A percentile compares a stretch with the other conserved stretches of the same genome.
These are phyloP conservation scores for Thelonectria blattea DNA, from an alignment of 2,329 filamentous ascomycete species.

Conservation along the genomic window DNA sequence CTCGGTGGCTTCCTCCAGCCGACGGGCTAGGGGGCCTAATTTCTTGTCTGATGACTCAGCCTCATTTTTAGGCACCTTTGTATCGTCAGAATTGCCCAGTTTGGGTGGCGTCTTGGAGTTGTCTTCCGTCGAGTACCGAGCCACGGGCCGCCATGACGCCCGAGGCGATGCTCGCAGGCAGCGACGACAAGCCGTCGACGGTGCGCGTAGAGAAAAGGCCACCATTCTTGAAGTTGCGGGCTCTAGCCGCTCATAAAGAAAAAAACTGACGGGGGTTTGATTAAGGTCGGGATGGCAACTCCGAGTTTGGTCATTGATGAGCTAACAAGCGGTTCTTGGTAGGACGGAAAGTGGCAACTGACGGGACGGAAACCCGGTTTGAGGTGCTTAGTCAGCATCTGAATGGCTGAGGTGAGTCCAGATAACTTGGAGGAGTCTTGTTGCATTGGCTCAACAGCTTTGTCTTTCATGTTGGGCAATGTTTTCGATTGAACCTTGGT, in stretches of 20 bases:
- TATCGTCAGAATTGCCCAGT: slow-evolving; percentile 5
- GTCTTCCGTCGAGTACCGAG: slow-evolving; percentile 25
- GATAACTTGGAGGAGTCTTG: too few species aligned
- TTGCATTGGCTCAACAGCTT: too few species aligned
- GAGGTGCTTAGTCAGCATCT: slow-evolving; percentile 27
- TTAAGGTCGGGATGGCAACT: background rate
- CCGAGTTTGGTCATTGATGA: background rate
- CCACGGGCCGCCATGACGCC: slow-evolving; percentile 2
- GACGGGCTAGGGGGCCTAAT: slow-evolving; percentile 59
- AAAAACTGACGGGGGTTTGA: too few species aligned
- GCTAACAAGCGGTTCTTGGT: background rate
- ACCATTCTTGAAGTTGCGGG: background rate
- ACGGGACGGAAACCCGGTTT: slow-evolving; percentile 18
- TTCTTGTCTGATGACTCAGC: slow-evolving; percentile 23
- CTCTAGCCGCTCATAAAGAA: too few species aligned
- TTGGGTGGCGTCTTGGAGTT: background rate
- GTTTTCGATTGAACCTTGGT: too few species aligned
- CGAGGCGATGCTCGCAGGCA: slow-evolving; percentile 28
- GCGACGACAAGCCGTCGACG: slow-evolving; percentile 27
- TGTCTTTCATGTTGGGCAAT: too few species aligned
- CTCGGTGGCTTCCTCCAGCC: slow-evolving; percentile 67
- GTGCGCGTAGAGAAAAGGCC: slow-evolving; percentile 8
- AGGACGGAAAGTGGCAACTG: slow-evolving; percentile 12
- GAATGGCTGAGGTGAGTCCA: too few species aligned
- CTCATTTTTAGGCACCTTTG: slow-evolving; percentile 8